phyloP scores from a whole-genome alignment of 768 basidiomycete species.

The Agrocybe chaxingu region DNA sequence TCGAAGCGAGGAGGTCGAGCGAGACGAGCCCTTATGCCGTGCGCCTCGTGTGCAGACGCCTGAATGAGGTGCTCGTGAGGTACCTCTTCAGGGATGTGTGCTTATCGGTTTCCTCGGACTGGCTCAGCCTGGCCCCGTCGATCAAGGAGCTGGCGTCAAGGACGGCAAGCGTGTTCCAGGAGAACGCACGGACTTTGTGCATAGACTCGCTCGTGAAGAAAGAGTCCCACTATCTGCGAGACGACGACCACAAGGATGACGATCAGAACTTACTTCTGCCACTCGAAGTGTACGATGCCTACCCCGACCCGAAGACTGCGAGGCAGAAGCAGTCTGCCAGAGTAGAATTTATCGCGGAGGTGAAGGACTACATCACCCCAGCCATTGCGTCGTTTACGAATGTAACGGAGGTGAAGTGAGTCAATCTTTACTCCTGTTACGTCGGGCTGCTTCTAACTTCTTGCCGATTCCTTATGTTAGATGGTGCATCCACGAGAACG shows the following conservation, averaged over 20 bases:
- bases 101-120: neutral
- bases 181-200: neutral
- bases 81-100: conserved; percentile 1
- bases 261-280: no score
- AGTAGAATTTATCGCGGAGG: no score
- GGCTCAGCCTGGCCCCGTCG: neutral
- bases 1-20: neutral
- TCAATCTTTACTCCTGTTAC: neutral
- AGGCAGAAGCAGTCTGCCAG: no score
- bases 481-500: neutral
- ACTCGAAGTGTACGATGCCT: no score
- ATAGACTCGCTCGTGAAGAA: neutral
- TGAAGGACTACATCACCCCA: no score
- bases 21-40: neutral
- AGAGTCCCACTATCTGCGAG: no score
- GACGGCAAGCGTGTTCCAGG: neutral
- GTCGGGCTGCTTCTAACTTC: neutral
- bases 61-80: neutral
- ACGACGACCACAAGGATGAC: no score
- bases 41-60: conserved; percentile 1
- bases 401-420: neutral
- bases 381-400: neutral
- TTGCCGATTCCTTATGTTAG: neutral
- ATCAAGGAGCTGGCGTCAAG: neutral
- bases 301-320: no score